Base-by-base conservation (phyloP, 2,329 filamentous ascomycete genomes). In the Fusarium sp. region DNA sequence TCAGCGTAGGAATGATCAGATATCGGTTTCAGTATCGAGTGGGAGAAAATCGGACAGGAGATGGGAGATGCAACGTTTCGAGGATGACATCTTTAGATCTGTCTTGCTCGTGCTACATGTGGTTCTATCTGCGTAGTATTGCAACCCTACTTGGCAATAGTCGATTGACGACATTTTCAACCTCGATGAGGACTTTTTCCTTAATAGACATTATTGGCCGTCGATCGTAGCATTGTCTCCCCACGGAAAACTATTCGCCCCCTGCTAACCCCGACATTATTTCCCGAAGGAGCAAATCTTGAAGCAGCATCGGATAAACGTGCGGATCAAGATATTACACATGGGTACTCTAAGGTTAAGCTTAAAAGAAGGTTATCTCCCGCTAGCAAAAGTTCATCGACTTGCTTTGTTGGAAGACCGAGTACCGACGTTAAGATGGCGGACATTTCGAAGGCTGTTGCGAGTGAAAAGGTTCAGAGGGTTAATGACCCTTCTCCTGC, bases 291-390 rank as follows among this genome's bases (percentile, higher is more conserved):
- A 56, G 71, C 27, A 64, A 29, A 5, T 11, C 4, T 2, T 4
- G 3, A 13, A 24, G 4, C 14, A 20, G 4, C 5, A 9, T 1
- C 0, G 11, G 1, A 31, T 29, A 24, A 5, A 31, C 6, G 11
- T 16, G 20, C 8, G 6, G 24, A 3, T 14, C 9, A 2, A 13
- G 2, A 0, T 20, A 20, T 1, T 0, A 16, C n/a, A 22, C 1
- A 9, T 5, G 5, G 3, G 27, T 40, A 16, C 4, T 2, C 0
- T 22, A 29, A 27, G 2, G 34, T 45, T 69, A 50, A 60, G 60
- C 70, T 72, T 72, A 72, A 59, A 73, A 45, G 47, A 73, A 50
- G 8, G 34, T 60, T 60, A n/a, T 63, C 11, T 52, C 29, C 34
- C 20, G 0, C 1, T 7, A n/a, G 35, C 22, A 20, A 0, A 11